Conservation (phyloP, 2,329 filamentous ascomycete species). For the Sporothrix phasma region DNA sequence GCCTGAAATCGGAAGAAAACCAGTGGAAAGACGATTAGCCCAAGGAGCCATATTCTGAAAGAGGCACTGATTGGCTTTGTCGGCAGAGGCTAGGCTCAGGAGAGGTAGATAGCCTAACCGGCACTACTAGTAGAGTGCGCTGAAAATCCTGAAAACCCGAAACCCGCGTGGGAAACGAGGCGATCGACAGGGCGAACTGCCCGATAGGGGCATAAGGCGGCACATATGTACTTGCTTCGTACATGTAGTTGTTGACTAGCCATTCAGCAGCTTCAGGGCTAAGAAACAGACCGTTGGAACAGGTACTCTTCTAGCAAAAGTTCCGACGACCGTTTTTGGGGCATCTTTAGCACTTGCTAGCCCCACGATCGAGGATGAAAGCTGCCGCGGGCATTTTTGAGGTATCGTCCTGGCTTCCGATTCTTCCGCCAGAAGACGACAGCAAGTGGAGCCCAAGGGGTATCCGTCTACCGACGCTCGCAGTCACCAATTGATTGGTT, state of each 20-base stretch:
- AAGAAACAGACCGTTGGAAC: too few relatives aligned
- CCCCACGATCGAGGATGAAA: background rate
- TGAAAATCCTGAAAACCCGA: background rate
- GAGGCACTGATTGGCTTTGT: too few relatives aligned
- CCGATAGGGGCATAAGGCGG: background rate
- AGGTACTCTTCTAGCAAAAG: too few relatives aligned
- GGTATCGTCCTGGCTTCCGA: too few relatives aligned
- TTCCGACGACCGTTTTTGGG: background rate
- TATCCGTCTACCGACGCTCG: background rate
- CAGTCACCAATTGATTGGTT: background rate
- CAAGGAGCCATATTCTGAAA: too few relatives aligned
- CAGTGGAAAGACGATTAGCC: too few relatives aligned
- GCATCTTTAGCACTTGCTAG: background rate
- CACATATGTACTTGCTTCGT: too few relatives aligned
- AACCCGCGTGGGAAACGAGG: background rate
- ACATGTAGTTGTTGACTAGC: too few relatives aligned
- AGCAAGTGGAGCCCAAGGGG: too few relatives aligned
- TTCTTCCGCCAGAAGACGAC: too few relatives aligned
- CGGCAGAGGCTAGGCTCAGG: background rate
- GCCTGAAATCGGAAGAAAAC: too few relatives aligned
- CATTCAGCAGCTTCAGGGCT: too few relatives aligned
- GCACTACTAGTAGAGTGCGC: background rate
- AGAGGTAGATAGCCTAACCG: background rate
- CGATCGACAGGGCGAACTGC: constrained; percentile 3
- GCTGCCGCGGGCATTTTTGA: background rate